Evolutionary conservation across 257 asterid species (phyloP), one percentile per base, ranked within the genome.

Genomic region (Striga asiatica): DNA sequence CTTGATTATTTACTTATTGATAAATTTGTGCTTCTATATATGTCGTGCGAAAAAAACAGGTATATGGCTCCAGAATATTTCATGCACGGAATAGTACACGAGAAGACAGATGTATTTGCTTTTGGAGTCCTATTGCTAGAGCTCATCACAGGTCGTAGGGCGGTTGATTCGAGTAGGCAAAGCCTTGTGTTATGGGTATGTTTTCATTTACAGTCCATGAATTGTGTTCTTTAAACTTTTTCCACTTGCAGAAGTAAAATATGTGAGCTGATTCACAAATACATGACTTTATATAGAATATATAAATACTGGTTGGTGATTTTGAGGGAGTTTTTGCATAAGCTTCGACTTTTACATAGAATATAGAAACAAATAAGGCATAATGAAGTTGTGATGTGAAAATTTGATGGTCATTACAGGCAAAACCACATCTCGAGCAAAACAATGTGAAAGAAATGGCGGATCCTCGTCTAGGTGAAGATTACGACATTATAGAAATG

Each of bases 141-240:
- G 81, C 91, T 91, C 47, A 78, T 91, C 38, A 91, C 98, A 29
- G 98, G 98, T 27, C 95, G 96, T 1, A 86, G 74, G 19, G 95
- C 98, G 19, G 98, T 92, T 62, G 89, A 86, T 69, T 76, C 88
- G 14, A 63, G 78, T 20, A 66, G 81, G 34, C 97, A 88, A 66
- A 92, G 97, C 83, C 93, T 92, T 27, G 98, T 78, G 54, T 74
- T 88, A 76, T 92, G 95, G 98, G 98, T 91, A 84, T n/a, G 92
- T 7, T 57, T 13, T 47, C 31, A 0, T 57, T 21, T 32, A 18
- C 59, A 19, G 37, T 18, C 10, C 24, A 42, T 5, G 17, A n/a
- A 32, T 5, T 1, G 4, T 10, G 5, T 2, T 38, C 4, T 34
- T 34, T 34, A 8, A 10, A 8, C 9, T 10, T 1, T 29, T n/a